Percentiles rank a stretch among this genome's conserved stretches.
These are phyloP conservation scores for Mycena alexandri DNA, from an alignment of 768 basidiomycete genomes.

Conservation along the genomic window DNA sequence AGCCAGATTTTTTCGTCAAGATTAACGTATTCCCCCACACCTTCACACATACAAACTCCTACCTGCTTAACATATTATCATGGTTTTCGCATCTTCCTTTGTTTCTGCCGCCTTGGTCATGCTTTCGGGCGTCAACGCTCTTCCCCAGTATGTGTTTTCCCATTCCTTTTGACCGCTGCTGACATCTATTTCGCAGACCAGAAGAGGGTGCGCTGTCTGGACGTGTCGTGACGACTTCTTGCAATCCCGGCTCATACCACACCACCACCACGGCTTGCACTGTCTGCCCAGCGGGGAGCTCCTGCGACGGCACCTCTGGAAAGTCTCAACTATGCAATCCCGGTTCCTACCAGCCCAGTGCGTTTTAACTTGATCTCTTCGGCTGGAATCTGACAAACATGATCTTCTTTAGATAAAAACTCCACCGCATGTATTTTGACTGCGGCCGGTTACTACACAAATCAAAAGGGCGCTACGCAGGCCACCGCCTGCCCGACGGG, in stretches of 20 bases:
- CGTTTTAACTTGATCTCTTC: not conserved
- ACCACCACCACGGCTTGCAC: conserved; percentile 3
- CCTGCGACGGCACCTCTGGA: not conserved
- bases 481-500: conserved; percentile 9
- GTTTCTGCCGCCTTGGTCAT: conserved; percentile 8
- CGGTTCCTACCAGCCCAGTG: conserved; percentile 19
- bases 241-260: conserved; percentile 2
- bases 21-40: not conserved
- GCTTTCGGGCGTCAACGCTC: conserved; percentile 18
- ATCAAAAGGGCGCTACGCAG: not conserved
- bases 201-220: conserved; percentile 1
- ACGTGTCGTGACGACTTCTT: not conserved
- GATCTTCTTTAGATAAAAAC: not conserved
- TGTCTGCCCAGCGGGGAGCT: conserved; percentile 7
- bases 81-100: conserved; percentile 8
- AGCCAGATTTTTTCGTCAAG: too few relatives aligned
- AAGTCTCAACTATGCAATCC: not conserved
- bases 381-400: not conserved
- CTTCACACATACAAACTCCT: not conserved
- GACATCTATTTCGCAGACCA: not conserved
- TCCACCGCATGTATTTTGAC: conserved; percentile 2
- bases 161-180: not conserved
- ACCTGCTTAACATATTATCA: conserved; percentile 8
- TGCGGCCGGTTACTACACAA: not conserved
- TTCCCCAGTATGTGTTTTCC: conserved; percentile 22